These are phyloP conservation scores for Cardamine occulta DNA, from an alignment of 345 rosid genomes.

Conservation along the genomic window DNA sequence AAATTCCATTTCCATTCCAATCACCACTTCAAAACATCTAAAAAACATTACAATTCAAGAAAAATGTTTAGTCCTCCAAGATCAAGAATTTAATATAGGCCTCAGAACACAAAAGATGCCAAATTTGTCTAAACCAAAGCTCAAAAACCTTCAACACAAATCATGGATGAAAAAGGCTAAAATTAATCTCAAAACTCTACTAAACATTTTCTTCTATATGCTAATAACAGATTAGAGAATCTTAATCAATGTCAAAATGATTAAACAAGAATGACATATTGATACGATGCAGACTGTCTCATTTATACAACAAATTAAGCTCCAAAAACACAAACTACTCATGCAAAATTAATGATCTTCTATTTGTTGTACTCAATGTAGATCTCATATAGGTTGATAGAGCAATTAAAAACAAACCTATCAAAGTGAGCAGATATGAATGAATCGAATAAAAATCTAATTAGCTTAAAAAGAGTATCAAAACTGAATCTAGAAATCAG, in stretches of 20 bases:
- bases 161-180: background rate
- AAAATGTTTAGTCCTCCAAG: conserved; percentile 16
- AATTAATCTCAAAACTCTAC: background rate
- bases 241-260: conserved; percentile 3
- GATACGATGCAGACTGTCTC: background rate
- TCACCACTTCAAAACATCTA: conserved; percentile 42
- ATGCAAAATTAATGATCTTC: conserved; percentile 32
- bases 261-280: background rate
- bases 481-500: conserved; percentile 9
- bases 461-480: conserved; percentile 1
- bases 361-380: conserved; percentile 13
- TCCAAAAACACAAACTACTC: conserved; percentile 17
- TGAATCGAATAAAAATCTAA: conserved; percentile 16
- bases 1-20: conserved; percentile 62
- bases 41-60: conserved; percentile 19
- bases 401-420: conserved; percentile 5
- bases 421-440: conserved; percentile 5
- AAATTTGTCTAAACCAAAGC: background rate
- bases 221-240: conserved; percentile 5
- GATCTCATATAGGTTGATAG: conserved; percentile 26
- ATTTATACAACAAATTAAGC: background rate
- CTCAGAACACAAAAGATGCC: background rate
- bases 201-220: background rate
- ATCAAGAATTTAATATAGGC: background rate
- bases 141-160: background rate